Percentiles rank a stretch among this genome's conserved stretches.
Evolutionary conservation across 441 rosid genomes (phyloP).

Genomic region (Erodium texanum): DNA sequence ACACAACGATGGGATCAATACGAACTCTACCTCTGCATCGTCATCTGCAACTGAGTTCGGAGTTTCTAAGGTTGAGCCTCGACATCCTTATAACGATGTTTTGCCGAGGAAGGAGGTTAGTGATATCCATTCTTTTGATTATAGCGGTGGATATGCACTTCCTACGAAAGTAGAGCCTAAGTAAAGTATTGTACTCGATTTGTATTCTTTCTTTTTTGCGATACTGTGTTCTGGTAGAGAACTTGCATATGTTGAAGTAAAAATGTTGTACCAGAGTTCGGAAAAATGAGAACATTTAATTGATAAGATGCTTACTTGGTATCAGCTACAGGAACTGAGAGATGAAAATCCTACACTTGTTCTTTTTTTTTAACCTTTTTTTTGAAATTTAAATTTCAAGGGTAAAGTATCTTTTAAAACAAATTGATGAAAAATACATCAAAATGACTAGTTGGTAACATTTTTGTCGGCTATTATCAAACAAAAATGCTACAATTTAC

Average conservation of each 20-base stretch:
- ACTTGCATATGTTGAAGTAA: neutral
- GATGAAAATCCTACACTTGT: too few relatives aligned
- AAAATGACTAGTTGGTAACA: too few relatives aligned
- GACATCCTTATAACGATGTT: slow-evolving; percentile 43
- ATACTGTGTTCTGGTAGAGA: too few relatives aligned
- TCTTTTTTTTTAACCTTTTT: too few relatives aligned
- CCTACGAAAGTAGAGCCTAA: slow-evolving; percentile 62
- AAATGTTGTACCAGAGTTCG: neutral
- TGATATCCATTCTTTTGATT: slow-evolving; percentile 43
- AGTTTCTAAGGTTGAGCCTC: slow-evolving; percentile 37
- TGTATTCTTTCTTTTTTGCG: too few relatives aligned
- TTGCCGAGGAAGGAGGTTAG: slow-evolving; percentile 33
- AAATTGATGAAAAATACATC: too few relatives aligned
- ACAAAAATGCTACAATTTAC: too few relatives aligned
- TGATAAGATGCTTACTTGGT: neutral
- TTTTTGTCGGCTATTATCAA: too few relatives aligned
- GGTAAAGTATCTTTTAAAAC: too few relatives aligned
- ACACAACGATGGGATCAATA: slow-evolving; percentile 61
- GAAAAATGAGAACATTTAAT: neutral
- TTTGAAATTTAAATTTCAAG: too few relatives aligned
- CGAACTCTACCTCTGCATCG: slow-evolving; percentile 71
- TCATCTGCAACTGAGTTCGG: slow-evolving; percentile 77
- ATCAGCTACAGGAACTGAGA: too few relatives aligned
- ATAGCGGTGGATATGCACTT: slow-evolving; percentile 58
- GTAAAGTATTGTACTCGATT: slow-evolving; percentile 3